Base-by-base conservation (phyloP, 2,329 filamentous ascomycete species). In the Aphanoascus verrucosus region DNA sequence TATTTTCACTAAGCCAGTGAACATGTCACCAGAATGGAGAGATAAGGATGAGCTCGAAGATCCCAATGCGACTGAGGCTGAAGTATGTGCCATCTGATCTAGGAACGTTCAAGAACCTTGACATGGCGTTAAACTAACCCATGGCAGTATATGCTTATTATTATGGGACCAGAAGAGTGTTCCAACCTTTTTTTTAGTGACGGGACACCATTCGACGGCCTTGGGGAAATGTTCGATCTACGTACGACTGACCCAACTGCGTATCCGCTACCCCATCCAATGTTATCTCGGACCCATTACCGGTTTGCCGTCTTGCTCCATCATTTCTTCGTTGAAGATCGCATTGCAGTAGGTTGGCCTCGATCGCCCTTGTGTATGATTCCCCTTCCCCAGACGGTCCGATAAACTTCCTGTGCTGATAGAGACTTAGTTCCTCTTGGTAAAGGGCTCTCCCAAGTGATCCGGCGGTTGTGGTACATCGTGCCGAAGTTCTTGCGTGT, bases 291-390 rank as follows among this genome's bases (percentile, higher is more conserved):
- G 14, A 44, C 54, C 28, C 55, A 58, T 42, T 54, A 19, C n/a
- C 44, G 55, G 37, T 52, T 58, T 35, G 49, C 57, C 23, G 40
- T 34, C 5, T 50, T 55, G 5, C 45, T 58, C 3, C 55, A 58
- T 28, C 47, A 55, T 32, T 58, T 56, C 41, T 58, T 34, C 20
- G 53, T 58, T 19, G 56, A 58, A n/a, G 48, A 53, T 41, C 44
- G 43, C 34, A 42, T 55, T 47, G 17, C 54, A n/a, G 9, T 32
- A 23, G 56, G 56, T 31, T 58, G 56, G 56, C 49, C 54, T 12
- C 54, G 54, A 28, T 12, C 43, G 12, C 34, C 51, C 28, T 3
- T 38, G 20, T 14, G 47, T 50, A 50, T 14, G 5, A 11, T 14
- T 9, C 31, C 9, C 14, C 38, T 41, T 41, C 8, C 6, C 38